A percentile compares a stretch with the other conserved stretches of the same genome.
phyloP scores from a whole-genome alignment of 169 alveolate genomes.

The Plasmodium vivax region DNA sequence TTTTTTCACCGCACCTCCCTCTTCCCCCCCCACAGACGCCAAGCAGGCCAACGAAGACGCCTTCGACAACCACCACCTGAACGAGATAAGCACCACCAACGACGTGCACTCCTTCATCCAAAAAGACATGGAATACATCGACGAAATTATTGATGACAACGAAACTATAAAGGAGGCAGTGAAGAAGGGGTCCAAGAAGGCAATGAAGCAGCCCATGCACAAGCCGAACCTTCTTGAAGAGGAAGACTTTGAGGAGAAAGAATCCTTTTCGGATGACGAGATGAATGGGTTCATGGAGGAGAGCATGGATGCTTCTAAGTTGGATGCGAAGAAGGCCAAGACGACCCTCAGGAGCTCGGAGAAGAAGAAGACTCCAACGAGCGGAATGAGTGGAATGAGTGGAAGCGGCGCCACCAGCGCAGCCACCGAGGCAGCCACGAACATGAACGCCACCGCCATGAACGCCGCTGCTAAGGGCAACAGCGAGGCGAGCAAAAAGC shows the following conservation, averaged over 20 bases:
- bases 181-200: constrained; percentile 13
- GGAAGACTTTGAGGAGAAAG: background rate
- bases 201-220: background rate
- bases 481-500: background rate
- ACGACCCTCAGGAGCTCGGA: background rate
- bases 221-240: background rate
- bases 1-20: too few species aligned
- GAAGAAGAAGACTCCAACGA: background rate
- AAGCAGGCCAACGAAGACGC: background rate
- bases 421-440: background rate
- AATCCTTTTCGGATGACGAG: constrained; percentile 5
- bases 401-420: background rate
- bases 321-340: background rate
- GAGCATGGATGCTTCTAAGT: background rate
- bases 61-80: constrained; percentile 36
- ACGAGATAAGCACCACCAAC: background rate
- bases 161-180: constrained; percentile 22
- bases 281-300: constrained; percentile 9
- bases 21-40: background rate
- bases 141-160: constrained; percentile 25
- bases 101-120: constrained; percentile 44
- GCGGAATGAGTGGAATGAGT: too few species aligned
- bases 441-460: too few species aligned
- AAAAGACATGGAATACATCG: constrained; percentile 1
- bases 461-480: background rate